Base-by-base conservation (phyloP, 2,329 filamentous ascomycete species). In the Botrytis galanthina region DNA sequence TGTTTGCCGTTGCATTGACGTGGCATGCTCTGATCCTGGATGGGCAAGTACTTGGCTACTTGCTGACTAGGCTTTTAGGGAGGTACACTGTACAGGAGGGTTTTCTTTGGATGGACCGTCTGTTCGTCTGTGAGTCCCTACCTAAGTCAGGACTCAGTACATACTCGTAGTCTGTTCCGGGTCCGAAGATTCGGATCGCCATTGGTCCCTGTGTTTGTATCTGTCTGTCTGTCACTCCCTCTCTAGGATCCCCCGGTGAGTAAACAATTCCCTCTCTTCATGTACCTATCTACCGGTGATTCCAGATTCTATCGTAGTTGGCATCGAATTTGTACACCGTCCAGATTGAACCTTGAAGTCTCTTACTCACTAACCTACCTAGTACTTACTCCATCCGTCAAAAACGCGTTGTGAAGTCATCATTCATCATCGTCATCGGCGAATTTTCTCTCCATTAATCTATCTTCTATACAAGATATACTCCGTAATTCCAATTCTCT, bases 1-100 rank as follows among this genome's bases (percentile, higher is more conserved):
- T 37, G 39, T 70, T 46, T 39, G 16, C 6, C 46, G 44, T 64
- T 66, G 70, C 70, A 72, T 67, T 72, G 70, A 72, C 61, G 61
- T 66, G 46, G 61, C 70, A 66, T 16, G 32, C 54, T 18, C 26
- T 4, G 37, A 70, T 70, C 67, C 66, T 32, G 29, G 51, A 48
- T 1, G 0, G 26, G 48, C n/a, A n/a, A n/a, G n/a, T 14, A 51
- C 48, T n/a, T n/a, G 1, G 48, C 12, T n/a, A n/a, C 51, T 18
- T 18, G 1, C 10, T n/a, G n/a, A 8, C n/a, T 18, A 57, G 51
- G 26, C 48, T n/a, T 46, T 0, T 22, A 48, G 46, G 46, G 46
- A 48, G 46, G 46, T 48, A 20, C 1, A 3, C 35, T 35, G 44
- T 46, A 20, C n/a, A n/a, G n/a, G n/a, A n/a, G n/a, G 18, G 46